Conservation (phyloP, 495 filamentous ascomycete genomes). For the Hypomontagnella monticulosa region DNA sequence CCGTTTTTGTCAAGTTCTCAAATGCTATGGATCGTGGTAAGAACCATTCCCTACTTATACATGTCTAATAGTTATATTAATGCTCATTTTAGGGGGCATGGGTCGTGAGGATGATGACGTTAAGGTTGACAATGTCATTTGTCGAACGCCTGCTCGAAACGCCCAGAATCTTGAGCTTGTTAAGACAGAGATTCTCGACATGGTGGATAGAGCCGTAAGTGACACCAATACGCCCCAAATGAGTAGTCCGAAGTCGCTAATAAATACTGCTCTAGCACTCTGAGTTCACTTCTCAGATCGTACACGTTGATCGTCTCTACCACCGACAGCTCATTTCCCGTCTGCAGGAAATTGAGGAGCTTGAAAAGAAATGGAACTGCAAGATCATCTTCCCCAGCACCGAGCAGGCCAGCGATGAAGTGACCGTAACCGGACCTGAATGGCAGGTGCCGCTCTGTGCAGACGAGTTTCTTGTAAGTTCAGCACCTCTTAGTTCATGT, state of each 20-base stretch:
- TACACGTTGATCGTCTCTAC: constrained; percentile 92
- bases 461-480: constrained; percentile 85
- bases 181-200: constrained; percentile 98
- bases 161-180: constrained; percentile 95
- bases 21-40: constrained; percentile 94
- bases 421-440: constrained; percentile 93
- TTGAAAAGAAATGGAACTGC: constrained; percentile 99
- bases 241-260: constrained; percentile 1
- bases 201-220: constrained; percentile 93
- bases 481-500: not conserved
- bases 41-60: not conserved
- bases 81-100: constrained; percentile 69
- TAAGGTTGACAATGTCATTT: constrained; percentile 99
- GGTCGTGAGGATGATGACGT: constrained; percentile 96
- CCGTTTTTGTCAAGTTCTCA: constrained; percentile 99
- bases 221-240: constrained; percentile 13
- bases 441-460: constrained; percentile 97
- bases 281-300: constrained; percentile 92
- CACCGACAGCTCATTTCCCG: constrained; percentile 92
- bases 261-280: constrained; percentile 69
- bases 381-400: constrained; percentile 97
- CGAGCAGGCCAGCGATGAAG: constrained; percentile 94
- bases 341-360: constrained; percentile 86
- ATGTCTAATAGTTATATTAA: constrained; percentile 31
- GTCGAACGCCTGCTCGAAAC: constrained; percentile 95